Base-by-base conservation (phyloP, 805 yeast genomes). In the Sugiyamaella valdiviana region DNA sequence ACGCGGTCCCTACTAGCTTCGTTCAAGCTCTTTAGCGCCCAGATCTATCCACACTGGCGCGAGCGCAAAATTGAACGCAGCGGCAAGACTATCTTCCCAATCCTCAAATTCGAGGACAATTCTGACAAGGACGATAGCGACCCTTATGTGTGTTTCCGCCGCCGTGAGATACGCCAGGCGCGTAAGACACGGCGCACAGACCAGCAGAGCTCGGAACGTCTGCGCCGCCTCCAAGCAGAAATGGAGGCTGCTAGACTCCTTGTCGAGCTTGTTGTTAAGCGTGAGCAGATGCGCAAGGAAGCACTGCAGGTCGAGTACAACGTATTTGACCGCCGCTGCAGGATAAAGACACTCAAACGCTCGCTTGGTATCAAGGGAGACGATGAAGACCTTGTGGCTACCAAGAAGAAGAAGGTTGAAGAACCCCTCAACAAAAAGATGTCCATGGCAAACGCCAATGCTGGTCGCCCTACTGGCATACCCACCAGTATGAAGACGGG, bases 161-260 rank as follows among this genome's bases (percentile, higher is more conserved):
- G 96, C 57, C 83, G 99, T 65, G 98, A 90, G 62, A 83, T 88
- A 55, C 80, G 99, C 56, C 97, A 86, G 63, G 93, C 95, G 24
- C 83, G 99, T 65, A 93, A 93, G 65, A 93, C 99, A 0, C 80
- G 99, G 65, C 79, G 98, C 55, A 86, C 96, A 0, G 99, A 93
- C 69, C 78, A 85, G 29, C 85, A 88, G 58, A 88, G 93, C 57
- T 83, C 89, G 12, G 97, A 90, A 65, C 79, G 90, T 55, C 72
- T 93, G 44, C 76, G 93, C 19, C 64, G 77, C 49, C 70, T 93
- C 26, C 86, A 84, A 53, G 75, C 76, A 51, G 95, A 93, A 51
- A 73, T 93, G 69, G 83, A 79, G 53, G 76, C 81, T 44, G 95
- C 96, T 1, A 75, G 82, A 54, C 80, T 77, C 44, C 69, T 93